These are phyloP conservation scores for Lepidium africanum DNA, from an alignment of 345 rosid genomes.

Conservation along the genomic window DNA sequence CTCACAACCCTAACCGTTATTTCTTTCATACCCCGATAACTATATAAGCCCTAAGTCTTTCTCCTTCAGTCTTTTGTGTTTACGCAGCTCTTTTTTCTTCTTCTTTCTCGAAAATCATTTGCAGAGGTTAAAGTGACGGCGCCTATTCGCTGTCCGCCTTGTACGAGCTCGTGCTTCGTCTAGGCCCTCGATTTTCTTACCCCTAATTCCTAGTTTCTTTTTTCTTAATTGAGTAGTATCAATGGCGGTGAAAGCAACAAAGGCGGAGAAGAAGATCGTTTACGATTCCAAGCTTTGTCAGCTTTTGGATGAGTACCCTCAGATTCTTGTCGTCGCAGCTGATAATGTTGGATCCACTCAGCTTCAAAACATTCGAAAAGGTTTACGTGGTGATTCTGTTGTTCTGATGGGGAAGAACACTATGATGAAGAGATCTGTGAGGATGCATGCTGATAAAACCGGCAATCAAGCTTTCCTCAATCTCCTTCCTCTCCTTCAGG, in stretches of 20 bases:
- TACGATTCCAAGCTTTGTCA: constrained; percentile 78
- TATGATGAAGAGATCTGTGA: constrained; percentile 87
- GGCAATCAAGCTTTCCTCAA: constrained; percentile 50
- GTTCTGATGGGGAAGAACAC: constrained; percentile 97
- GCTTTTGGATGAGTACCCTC: constrained; percentile 71
- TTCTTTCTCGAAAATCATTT: not conserved
- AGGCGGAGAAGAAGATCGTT: constrained; percentile 72
- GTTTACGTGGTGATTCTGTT: constrained; percentile 74
- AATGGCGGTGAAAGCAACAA: constrained; percentile 45
- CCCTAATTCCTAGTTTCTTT: not conserved
- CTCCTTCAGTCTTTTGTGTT: not conserved
- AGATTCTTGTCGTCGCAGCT: constrained; percentile 68
- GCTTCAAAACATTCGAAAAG: constrained; percentile 78
- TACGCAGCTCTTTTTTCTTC: not conserved
- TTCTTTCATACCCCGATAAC: not conserved
- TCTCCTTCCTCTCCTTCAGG: constrained; percentile 88
- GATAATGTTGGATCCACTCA: constrained; percentile 93
- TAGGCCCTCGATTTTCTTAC: constrained; percentile 16
- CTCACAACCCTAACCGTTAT: not conserved
- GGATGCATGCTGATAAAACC: constrained; percentile 69
- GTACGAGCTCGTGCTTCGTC: constrained; percentile 34
- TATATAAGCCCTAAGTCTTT: constrained; percentile 7
- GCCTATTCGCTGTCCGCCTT: constrained; percentile 30
- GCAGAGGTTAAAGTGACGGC: constrained; percentile 35
- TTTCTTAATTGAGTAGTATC: not conserved